Percentiles rank a stretch among this genome's conserved stretches.
These are phyloP conservation scores for Phoenix dactylifera DNA, from an alignment of 176 grass and related monocot genomes.

Conservation along the genomic window DNA sequence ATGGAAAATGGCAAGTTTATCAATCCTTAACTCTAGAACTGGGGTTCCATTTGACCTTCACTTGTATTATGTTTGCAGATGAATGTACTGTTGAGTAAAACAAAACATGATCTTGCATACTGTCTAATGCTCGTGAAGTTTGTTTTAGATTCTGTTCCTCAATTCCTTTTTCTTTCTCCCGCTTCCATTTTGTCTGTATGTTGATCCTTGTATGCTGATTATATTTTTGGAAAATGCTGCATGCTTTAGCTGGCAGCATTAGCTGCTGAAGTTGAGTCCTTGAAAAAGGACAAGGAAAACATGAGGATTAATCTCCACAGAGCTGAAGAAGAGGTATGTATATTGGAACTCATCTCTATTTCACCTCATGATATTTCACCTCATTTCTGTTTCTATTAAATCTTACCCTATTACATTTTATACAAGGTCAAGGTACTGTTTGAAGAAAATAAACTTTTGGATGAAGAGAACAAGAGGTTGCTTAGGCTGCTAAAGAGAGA, in stretches of 20 bases:
- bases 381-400: neutral
- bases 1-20: no score
- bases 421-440: constrained; percentile 57
- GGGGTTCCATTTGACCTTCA: no score
- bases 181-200: no score
- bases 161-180: no score
- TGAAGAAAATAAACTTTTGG: constrained; percentile 64
- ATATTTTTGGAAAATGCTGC: neutral
- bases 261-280: constrained; percentile 35
- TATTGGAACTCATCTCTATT: neutral
- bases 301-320: constrained; percentile 58
- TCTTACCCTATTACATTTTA: neutral
- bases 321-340: constrained; percentile 79
- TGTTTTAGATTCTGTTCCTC: no score
- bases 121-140: no score
- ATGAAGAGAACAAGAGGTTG: constrained; percentile 68
- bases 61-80: no score
- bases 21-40: no score
- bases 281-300: constrained; percentile 69
- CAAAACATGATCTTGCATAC: no score
- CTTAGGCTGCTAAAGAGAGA: constrained; percentile 47
- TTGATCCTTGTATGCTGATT: no score
- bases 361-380: neutral
- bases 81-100: no score
- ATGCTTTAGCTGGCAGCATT: constrained; percentile 34